A percentile compares a stretch with the other conserved stretches of the same genome.
Conservation (phyloP, 2,329 filamentous ascomycete species). For the Stromatinia cepivora region DNA sequence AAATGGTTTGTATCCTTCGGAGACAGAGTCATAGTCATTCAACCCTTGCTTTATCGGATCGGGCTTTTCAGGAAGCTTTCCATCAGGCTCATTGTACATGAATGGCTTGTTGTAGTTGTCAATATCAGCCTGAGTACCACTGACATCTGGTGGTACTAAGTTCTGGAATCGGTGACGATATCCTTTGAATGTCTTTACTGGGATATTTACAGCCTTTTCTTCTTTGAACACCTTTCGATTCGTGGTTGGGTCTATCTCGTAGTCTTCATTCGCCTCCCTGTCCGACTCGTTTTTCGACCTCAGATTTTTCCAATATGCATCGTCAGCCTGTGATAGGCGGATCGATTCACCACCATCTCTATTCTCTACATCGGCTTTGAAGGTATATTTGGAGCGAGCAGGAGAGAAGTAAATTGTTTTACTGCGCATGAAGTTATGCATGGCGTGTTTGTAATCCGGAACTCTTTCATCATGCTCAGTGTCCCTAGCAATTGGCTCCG, state of each 20-base stretch:
- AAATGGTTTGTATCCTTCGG: constrained; percentile 39
- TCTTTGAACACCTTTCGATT: constrained; percentile 50
- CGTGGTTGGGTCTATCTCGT: constrained; percentile 59
- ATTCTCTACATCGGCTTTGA: constrained; percentile 17
- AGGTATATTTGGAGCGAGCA: background rate
- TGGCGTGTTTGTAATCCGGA: background rate
- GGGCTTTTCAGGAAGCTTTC: constrained; percentile 33
- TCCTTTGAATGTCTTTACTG: constrained; percentile 40
- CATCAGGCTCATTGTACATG: constrained; percentile 44
- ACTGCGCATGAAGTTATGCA: constrained; percentile 13
- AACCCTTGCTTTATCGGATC: constrained; percentile 40
- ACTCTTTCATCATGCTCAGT: constrained; percentile 35
- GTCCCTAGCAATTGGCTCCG: constrained; percentile 15
- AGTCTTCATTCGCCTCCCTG: constrained; percentile 36
- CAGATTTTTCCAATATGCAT: constrained; percentile 4
- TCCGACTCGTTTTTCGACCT: constrained; percentile 1
- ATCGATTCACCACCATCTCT: constrained; percentile 10
- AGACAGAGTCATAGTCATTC: too few relatives aligned
- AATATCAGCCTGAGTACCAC: constrained; percentile 16
- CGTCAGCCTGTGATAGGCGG: constrained; percentile 8
- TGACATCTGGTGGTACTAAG: constrained; percentile 33
- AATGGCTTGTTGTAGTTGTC: constrained; percentile 40
- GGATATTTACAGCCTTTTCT: constrained; percentile 25
- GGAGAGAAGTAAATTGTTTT: constrained; percentile 14
- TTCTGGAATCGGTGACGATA: constrained; percentile 43